phyloP scores from a whole-genome alignment of 2,329 filamentous ascomycete genomes.

The Clonostachys chloroleuca region DNA sequence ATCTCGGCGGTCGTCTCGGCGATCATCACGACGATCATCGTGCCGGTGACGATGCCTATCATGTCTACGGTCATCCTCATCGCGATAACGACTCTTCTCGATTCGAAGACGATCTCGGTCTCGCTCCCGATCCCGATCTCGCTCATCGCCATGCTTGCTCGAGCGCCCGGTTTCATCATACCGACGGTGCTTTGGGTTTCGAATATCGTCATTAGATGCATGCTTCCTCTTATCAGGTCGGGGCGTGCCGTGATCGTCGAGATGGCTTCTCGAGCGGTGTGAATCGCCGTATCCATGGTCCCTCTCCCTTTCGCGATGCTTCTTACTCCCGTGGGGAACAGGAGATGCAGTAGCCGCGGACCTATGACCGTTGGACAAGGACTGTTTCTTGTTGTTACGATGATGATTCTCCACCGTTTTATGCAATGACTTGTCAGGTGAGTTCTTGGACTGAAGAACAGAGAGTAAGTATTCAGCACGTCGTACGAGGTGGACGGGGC shows the following conservation, averaged over 20 bases:
- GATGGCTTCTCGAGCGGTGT: constrained; percentile 43
- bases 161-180: constrained; percentile 31
- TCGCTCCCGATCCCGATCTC: constrained; percentile 20
- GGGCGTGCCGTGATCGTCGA: constrained; percentile 45
- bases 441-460: constrained; percentile 85
- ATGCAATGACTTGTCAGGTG: constrained; percentile 69
- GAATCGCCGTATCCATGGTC: constrained; percentile 36
- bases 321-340: constrained; percentile 44
- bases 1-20: constrained; percentile 13
- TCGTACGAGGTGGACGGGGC: constrained; percentile 94
- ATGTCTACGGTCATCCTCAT: constrained; percentile 15
- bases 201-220: constrained; percentile 38
- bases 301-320: constrained; percentile 42
- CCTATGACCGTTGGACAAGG: constrained; percentile 54
- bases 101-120: constrained; percentile 19
- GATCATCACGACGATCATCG: constrained; percentile 19
- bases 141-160: constrained; percentile 28
- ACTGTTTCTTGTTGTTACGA: constrained; percentile 82
- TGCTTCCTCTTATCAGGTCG: constrained; percentile 60
- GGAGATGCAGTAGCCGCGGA: constrained; percentile 68
- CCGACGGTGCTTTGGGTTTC: constrained; percentile 36
- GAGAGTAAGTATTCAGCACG: constrained; percentile 92
- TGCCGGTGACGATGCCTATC: constrained; percentile 30
- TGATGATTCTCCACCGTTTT: constrained; percentile 88
- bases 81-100: constrained; percentile 10